These are phyloP conservation scores for Xylaria sp. DNA, from an alignment of 2,329 filamentous ascomycete genomes.

Conservation along the genomic window DNA sequence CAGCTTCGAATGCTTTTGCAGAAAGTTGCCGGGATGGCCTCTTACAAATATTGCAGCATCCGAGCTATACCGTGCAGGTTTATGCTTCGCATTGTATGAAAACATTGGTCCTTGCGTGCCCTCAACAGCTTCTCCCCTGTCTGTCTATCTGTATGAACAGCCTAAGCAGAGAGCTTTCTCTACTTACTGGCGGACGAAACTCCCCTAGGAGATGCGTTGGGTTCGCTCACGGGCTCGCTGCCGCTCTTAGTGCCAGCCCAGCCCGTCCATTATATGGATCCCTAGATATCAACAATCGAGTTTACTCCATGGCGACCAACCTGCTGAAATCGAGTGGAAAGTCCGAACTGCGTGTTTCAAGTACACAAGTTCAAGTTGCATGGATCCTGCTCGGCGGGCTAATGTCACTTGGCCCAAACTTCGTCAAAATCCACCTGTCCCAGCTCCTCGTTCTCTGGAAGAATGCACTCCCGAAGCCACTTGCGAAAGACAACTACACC, in stretches of 20 bases:
- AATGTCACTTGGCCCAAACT: slow-evolving; percentile 96
- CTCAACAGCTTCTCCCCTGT: slow-evolving; percentile 89
- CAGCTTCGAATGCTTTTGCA: slow-evolving; percentile 80
- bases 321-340: slow-evolving; percentile 92
- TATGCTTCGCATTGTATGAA: slow-evolving; percentile 88
- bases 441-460: slow-evolving; percentile 96
- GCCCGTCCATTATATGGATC: slow-evolving; percentile 92
- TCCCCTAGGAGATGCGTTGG: slow-evolving; percentile 87
- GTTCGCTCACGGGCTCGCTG: slow-evolving; percentile 90
- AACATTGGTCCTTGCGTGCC: slow-evolving; percentile 87
- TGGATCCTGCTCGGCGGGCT: slow-evolving; percentile 97
- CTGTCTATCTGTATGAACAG: slow-evolving; percentile 98
- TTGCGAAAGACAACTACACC: slow-evolving; percentile 91
- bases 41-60: slow-evolving; percentile 90
- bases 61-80: slow-evolving; percentile 95
- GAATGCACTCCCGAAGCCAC: slow-evolving; percentile 91
- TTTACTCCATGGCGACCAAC: slow-evolving; percentile 90
- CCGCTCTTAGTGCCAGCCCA: slow-evolving; percentile 89
- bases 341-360: slow-evolving; percentile 88
- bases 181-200: slow-evolving; percentile 79
- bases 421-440: slow-evolving; percentile 97
- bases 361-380: slow-evolving; percentile 95
- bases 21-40: slow-evolving; percentile 88
- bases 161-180: slow-evolving; percentile 83
- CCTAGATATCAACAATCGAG: slow-evolving; percentile 91